These are phyloP conservation scores for Colletotrichum eremochloae DNA, from an alignment of 2,329 filamentous ascomycete species.

Conservation along the genomic window DNA sequence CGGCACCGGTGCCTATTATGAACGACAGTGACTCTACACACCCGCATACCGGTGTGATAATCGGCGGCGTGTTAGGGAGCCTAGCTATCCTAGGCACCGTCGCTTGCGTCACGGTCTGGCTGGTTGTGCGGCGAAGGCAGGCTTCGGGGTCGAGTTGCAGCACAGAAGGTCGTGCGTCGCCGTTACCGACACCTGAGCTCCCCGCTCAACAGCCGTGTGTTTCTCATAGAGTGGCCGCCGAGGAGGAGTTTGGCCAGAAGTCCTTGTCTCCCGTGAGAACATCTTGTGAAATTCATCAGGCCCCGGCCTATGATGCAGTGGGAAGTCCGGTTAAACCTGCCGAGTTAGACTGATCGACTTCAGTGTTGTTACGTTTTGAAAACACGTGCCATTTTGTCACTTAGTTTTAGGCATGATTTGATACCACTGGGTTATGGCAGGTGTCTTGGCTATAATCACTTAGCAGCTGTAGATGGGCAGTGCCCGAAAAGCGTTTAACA, in stretches of 20 bases:
- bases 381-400: background rate
- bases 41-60: conserved; percentile 6
- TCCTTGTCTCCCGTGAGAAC: background rate
- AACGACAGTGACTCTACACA: background rate
- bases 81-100: conserved; percentile 17
- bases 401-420: background rate
- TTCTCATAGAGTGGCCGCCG: background rate
- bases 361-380: background rate
- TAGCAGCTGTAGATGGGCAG: background rate
- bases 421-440: background rate
- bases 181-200: conserved; percentile 5
- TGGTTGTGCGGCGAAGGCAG: conserved; percentile 10
- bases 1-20: background rate
- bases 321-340: conserved; percentile 30
- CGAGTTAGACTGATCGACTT: conserved; percentile 14
- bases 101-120: conserved; percentile 18
- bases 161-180: background rate
- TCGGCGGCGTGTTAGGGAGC: conserved; percentile 30
- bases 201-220: background rate
- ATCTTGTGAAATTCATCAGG: background rate
- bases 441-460: background rate
- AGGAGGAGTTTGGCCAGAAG: background rate
- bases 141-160: background rate
- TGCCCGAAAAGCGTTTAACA: background rate
- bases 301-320: background rate